These are phyloP conservation scores for Closterium sp. DNA, from an alignment of 139 green algal species.

Conservation along the genomic window DNA sequence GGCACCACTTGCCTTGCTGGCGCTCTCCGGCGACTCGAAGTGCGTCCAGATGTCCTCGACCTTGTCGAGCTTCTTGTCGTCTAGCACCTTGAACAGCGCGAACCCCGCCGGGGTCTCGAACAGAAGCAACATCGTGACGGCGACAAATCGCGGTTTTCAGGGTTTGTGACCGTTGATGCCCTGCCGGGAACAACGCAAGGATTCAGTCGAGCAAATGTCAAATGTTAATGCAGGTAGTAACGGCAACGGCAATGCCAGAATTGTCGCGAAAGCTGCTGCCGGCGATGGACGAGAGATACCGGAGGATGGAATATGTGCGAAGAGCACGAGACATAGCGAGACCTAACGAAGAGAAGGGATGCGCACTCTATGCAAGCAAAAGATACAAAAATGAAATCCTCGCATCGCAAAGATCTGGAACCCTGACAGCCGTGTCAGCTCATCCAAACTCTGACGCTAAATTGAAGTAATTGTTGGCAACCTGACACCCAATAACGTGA, in stretches of 20 bases:
- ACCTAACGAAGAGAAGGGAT: background rate
- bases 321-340: background rate
- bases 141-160: background rate
- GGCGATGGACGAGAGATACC: background rate
- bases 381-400: too few species aligned
- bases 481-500: background rate
- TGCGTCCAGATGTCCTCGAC: slow-evolving; percentile 80
- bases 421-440: background rate
- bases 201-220: too few species aligned
- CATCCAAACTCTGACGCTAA: background rate
- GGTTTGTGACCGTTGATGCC: too few species aligned
- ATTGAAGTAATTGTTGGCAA: background rate
- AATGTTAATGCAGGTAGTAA: too few species aligned
- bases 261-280: background rate
- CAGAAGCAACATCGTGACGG: slow-evolving; percentile 81
- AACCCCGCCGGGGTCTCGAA: slow-evolving; percentile 95
- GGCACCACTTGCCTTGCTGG: slow-evolving; percentile 74
- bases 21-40: slow-evolving; percentile 79
- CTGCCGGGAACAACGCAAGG: background rate
- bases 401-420: background rate
- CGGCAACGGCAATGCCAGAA: background rate
- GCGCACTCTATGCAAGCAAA: background rate
- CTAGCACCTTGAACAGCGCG: slow-evolving; percentile 94
- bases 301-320: background rate
- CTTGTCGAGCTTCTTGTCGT: slow-evolving; percentile 87